Evolutionary conservation across 2,329 filamentous ascomycete genomes (phyloP), one percentile per base, ranked within the genome.

Genomic region (Mycosphaerelloides madeirae): DNA sequence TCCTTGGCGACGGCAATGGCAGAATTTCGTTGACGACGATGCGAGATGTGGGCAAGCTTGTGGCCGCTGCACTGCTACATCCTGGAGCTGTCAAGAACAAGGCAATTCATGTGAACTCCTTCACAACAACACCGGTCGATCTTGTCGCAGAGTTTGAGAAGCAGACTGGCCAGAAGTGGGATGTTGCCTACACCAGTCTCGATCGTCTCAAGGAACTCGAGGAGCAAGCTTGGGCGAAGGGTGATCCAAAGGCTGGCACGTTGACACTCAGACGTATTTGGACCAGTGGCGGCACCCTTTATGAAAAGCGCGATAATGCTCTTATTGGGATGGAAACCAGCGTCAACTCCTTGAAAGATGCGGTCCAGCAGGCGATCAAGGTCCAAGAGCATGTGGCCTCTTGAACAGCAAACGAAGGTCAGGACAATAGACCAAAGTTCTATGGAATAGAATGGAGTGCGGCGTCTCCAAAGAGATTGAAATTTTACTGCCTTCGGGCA

Each of bases 261-360:
- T 71, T 75, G 38, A 87, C 84, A 0, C 65, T 88, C 52, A 70
- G 80, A 35, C 69, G 85, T 14, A 88, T 88, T 39, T 88, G 84
- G 85, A 77, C 78, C 0, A 78, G 85, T 56, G 85, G 85, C 0
- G 81, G 81, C 1, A 88, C 84, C 0, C 62, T 87, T 35, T 87
- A 88, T 59, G 75, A 79, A 1, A 76, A 78, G 64, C 77, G 80
- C 43, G 83, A 86, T 59, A 87, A 88, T 55, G 74, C 71, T 20
- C 55, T 72, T 1, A 72, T 87, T 39, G 65, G 58, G 6, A 70
- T 70, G 3, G 72, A 71, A 7, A 67, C 76, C 19, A 34, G 43
- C 12, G 62, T 76, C 40, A 78, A 83, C 45, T 74, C 71, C 0
- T 58, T 87, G 50, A 63, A 69, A 43, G 67, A 70, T 40, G 67